Base-by-base conservation (phyloP, 1,284 basidiomycete genomes). In the Mycocalia duriaeana region DNA sequence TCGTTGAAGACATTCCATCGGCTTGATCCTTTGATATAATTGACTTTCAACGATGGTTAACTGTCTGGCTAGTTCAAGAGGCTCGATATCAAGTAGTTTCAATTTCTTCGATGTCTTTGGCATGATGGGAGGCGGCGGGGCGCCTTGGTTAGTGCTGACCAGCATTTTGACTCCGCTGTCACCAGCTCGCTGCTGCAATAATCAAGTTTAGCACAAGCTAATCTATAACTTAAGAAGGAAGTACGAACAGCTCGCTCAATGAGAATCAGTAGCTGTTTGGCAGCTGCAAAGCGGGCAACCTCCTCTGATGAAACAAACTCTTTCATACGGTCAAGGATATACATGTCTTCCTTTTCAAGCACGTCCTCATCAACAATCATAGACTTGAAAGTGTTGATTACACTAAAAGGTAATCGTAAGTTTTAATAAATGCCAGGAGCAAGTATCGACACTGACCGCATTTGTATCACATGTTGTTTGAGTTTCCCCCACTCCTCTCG, bases 61-160 rank as follows among this genome's bases (percentile, higher is more conserved):
- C 63, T 99, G 96, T 34, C 96, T 79, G 0, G 94, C 95, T 16
- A 99, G 67, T 66, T 99, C 96, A 25, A 94, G 66, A 1, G 94
- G 76, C 57, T 99, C 93, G 42, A 96, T 81, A 53, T 95, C 92
- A n/a, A 86, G 65, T 16, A 95, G 72, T 57, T 91, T 92, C 52
- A 92, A 68, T 67, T 86, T 91, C 67, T 83, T 87, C 52, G 73
- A 71, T 42, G 76, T 71, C 61, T 85, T 89, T 1, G 92, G 93
- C 13, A 87, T 51, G 46, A 95, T 84, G 1, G 93, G 80, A 2
- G 88, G 71, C 1, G 92, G 91, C 22, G 88, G 81, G 3, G 71
- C 57, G 20, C 61, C 72, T 43, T 76, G 68, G 14, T 72, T 71
- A 9, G 78, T 79, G 55, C 75, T 81, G 49, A 80, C 70, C 39